Base-by-base conservation (phyloP, 2,329 filamentous ascomycete genomes). In the Exophiala alcalophila region DNA sequence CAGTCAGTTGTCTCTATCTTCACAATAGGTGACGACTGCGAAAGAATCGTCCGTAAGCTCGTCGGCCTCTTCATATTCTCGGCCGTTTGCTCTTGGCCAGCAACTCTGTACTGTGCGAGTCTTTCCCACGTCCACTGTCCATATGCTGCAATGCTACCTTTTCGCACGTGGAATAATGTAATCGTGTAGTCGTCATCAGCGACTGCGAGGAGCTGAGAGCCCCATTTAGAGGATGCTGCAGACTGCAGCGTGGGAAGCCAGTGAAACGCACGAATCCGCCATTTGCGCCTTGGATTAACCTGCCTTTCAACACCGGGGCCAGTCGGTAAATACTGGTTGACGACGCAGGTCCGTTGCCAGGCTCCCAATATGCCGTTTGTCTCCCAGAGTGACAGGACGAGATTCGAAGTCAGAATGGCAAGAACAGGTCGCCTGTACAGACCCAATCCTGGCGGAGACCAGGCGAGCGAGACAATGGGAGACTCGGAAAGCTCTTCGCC, bases 401-500 rank as follows among this genome's bases (percentile, higher is more conserved):
- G 60, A 50, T 78, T 80, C 2, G 76, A 71, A 0, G 76, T 79
- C 30, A 79, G 61, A 11, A 78, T 70, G 2, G 71, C 74, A 19
- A 82, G 66, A 5, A 72, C 69, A 54, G 71, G 76, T 49, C 74
- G 68, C 29, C 69, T 63, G 57, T 78, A 72, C 51, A 69, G 71
- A 12, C 67, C 76, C 26, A 81, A 60, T 2, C 78, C 77, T 5
- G 72, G 66, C 2, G 73, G 65, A 4, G 78, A 81, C 78, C 78
- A 82, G 6, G 68, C 62, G 15, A 80, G 55, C 2, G 62, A 62
- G n/a, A 67, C 59, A 2, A 76, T 70, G 28, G 64, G 64, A 46
- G 74, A 74, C 2, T 63, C 55, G 0, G 77, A 80, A 38, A 78
- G 71, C 55, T 82, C 78, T 49, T 78, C 75, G 2, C 76, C 78